These are phyloP conservation scores for Pseudofabraea citricarpa DNA, from an alignment of 2,329 filamentous ascomycete species.

Conservation along the genomic window DNA sequence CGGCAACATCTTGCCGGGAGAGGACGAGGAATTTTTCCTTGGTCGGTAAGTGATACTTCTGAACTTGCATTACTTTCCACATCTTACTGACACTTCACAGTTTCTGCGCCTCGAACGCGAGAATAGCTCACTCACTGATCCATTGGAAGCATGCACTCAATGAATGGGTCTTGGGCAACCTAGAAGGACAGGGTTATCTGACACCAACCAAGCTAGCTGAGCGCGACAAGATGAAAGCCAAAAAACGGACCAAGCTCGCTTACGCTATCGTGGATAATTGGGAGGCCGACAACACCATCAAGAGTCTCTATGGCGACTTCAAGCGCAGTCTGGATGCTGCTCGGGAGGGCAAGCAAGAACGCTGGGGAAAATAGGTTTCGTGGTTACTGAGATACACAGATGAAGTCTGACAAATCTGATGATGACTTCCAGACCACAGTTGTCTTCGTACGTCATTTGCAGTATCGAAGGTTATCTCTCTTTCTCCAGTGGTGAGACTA, in stretches of 20 bases:
- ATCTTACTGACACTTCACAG: conserved; percentile 8
- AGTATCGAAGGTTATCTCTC: too few relatives aligned
- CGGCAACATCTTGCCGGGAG: conserved; percentile 39
- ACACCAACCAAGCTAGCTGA: conserved; percentile 51
- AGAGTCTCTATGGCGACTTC: conserved; percentile 60
- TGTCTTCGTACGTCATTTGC: too few relatives aligned
- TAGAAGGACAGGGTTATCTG: conserved; percentile 54
- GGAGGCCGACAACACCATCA: conserved; percentile 53
- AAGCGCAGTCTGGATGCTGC: conserved; percentile 56
- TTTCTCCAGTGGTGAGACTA: too few relatives aligned
- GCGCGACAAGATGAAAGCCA: conserved; percentile 55
- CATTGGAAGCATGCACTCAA: conserved; percentile 77
- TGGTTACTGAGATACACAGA: too few relatives aligned
- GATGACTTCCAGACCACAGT: too few relatives aligned
- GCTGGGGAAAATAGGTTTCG: background rate
- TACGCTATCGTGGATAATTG: conserved; percentile 61
- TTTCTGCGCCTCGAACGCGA: conserved; percentile 59
- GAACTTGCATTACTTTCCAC: conserved; percentile 17
- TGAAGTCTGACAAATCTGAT: too few relatives aligned
- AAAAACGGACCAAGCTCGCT: conserved; percentile 54
- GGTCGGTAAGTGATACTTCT: conserved; percentile 36
- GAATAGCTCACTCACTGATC: conserved; percentile 64
- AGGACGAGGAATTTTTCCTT: conserved; percentile 43
- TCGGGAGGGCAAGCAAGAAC: conserved; percentile 37
- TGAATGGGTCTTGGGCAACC: conserved; percentile 61